Base-by-base conservation (phyloP, 164 flowering plant genomes). In the Chloranthus sessilifolius region DNA sequence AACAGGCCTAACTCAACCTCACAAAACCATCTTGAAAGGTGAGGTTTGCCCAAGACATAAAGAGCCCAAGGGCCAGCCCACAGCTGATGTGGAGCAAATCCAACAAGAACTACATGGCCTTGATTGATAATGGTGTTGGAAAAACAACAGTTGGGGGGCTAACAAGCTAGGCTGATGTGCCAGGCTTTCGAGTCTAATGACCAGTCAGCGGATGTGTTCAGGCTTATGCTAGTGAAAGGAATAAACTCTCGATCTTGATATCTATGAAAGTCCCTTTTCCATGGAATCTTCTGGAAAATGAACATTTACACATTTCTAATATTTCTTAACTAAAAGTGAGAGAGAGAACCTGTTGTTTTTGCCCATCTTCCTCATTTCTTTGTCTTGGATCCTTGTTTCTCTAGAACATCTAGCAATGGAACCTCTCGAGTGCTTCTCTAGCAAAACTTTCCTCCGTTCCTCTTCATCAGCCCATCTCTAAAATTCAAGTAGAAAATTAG, bases 381-480 rank as follows among this genome's bases (percentile, higher is more conserved):
- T 81, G 56, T 64, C 68, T 43, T 73, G 74, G 20, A 80, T 53
- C 52, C 87, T 75, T 30, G 57, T 36, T 61, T 78, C 89, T 68
- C 92, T 76, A 10, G 59, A 62, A 10, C 63, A 56, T 50, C 95
- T 77, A 10, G 97, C 97, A 48, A 63, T 35, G 34, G 47, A 62
- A 22, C 97, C 97, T 55, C 97, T 73, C 12, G 71, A 60, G 44
- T 88, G 95, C 61, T 88, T 88, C 59, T 88, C 97, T 45, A 42
- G 67, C 69, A 88, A 40, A 24, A 71, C 70, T 48, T 62, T 72
- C 31, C 44, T 69, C 61, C 97, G 74, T 31, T 71, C 68, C 34
- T 63, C 76, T 68, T 85, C 97, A 75, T 88, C 75, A 42, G 67
- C 77, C 95, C 97, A 88, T 61, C 61, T 74, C 91, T 85, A 58